Conservation (phyloP, 1,284 basidiomycete species). For the Wolfiporia cocos region DNA sequence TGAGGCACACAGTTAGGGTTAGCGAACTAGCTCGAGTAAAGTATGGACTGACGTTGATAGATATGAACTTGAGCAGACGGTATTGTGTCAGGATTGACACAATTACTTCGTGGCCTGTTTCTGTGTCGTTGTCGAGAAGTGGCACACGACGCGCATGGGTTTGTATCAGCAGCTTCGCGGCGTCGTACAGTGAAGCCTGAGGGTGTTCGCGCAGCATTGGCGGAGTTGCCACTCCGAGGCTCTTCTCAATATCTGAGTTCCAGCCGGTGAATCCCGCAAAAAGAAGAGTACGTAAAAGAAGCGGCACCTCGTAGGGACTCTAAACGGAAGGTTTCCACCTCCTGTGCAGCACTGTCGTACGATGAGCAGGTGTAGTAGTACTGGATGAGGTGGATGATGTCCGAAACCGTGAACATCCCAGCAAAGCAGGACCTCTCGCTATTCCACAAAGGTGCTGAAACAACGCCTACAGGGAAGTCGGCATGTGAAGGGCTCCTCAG, state of each 20-base stretch:
- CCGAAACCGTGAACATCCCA: conserved; percentile 94
- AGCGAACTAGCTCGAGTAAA: conserved; percentile 5
- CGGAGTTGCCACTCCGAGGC: conserved; percentile 88
- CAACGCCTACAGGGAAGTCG: conserved; percentile 62
- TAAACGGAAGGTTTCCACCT: conserved; percentile 93
- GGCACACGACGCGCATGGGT: conserved; percentile 95
- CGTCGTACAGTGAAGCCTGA: conserved; percentile 83
- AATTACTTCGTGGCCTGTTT: conserved; percentile 94
- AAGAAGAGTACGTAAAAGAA: conserved; percentile 15
- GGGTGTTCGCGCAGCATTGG: conserved; percentile 91
- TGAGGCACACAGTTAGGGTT: conserved; percentile 21
- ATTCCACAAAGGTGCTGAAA: conserved; percentile 98
- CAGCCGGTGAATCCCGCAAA: conserved; percentile 6
- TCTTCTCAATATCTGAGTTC: conserved; percentile 84
- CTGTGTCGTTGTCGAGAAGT: conserved; percentile 88
- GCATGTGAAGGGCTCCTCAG: conserved; percentile 1
- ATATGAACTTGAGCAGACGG: conserved; percentile 95
- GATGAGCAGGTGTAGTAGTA: conserved; percentile 88
- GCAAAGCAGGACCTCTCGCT: conserved; percentile 86
- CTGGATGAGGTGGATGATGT: conserved; percentile 95
- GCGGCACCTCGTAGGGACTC: conserved; percentile 78
- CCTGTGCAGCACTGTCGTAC: conserved; percentile 84
- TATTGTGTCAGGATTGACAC: conserved; percentile 97
- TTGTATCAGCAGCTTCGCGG: conserved; percentile 86
- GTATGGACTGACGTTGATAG: conserved; percentile 80